Conservation (phyloP, 2,329 filamentous ascomycete species). For the Acrodontium crateriforme region DNA sequence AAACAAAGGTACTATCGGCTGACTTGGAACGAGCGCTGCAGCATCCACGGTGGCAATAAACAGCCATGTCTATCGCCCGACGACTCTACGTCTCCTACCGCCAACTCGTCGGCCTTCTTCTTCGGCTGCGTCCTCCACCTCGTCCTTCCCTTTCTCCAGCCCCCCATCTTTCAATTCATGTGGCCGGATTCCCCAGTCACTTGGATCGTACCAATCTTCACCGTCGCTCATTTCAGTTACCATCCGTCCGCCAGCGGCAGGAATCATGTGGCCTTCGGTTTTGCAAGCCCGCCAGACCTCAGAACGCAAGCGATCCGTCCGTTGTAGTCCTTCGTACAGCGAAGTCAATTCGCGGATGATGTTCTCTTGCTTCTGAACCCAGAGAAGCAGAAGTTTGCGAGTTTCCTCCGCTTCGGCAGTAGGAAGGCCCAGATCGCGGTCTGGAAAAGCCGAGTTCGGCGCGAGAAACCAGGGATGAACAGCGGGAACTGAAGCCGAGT, state of each 20-base stretch:
- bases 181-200: constrained; percentile 53
- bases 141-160: constrained; percentile 69
- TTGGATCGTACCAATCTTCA: constrained; percentile 78
- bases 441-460: constrained; percentile 46
- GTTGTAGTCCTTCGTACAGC: constrained; percentile 56
- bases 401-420: constrained; percentile 65
- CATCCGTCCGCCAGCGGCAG: constrained; percentile 13
- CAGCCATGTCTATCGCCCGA: constrained; percentile 1
- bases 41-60: too few species aligned
- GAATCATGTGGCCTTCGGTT: constrained; percentile 57
- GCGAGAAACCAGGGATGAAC: constrained; percentile 65
- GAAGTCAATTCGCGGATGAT: constrained; percentile 56
- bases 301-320: constrained; percentile 57
- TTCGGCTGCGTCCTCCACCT: constrained; percentile 49
- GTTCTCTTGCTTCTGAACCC: constrained; percentile 78
- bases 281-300: constrained; percentile 63
- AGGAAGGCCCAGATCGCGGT: constrained; percentile 59
- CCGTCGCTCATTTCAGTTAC: constrained; percentile 63
- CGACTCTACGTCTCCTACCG: constrained; percentile 24
- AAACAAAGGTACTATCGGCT: too few species aligned
- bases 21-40: too few species aligned
- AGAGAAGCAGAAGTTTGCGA: constrained; percentile 57
- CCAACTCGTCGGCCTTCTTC: constrained; percentile 35
- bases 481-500: constrained; percentile 30
- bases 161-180: constrained; percentile 40